Conservation (phyloP, 202 grass and related monocot genomes). For the Eragrostis tef region DNA sequence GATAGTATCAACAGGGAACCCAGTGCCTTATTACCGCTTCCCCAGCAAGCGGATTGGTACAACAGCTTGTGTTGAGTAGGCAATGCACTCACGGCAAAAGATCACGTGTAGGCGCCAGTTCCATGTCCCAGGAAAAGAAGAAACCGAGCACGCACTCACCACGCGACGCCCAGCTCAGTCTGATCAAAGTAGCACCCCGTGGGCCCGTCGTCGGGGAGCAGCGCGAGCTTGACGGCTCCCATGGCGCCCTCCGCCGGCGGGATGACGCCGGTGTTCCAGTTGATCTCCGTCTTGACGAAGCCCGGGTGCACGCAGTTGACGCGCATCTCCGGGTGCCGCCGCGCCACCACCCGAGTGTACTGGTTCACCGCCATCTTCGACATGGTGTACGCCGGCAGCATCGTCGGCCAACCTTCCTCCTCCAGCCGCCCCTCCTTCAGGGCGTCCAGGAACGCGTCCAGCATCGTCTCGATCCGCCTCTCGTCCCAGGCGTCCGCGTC, state of each 20-base stretch:
- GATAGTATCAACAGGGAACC: too few species aligned
- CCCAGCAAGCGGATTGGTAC: too few species aligned
- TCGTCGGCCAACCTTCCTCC: constrained; percentile 59
- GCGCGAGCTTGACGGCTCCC: constrained; percentile 58
- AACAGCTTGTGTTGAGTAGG: too few species aligned
- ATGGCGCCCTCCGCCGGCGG: constrained; percentile 60
- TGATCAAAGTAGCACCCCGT: constrained; percentile 64
- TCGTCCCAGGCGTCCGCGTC: constrained; percentile 49
- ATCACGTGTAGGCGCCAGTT: too few species aligned
- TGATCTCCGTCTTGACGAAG: constrained; percentile 75
- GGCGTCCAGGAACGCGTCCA: constrained; percentile 57
- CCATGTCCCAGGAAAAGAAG: too few species aligned
- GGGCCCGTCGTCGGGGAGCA: constrained; percentile 52
- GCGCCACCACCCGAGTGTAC: constrained; percentile 63
- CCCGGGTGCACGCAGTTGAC: constrained; percentile 72
- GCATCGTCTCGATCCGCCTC: constrained; percentile 34
- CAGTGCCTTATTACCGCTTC: too few species aligned
- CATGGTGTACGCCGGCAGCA: constrained; percentile 76
- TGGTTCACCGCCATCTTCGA: constrained; percentile 75
- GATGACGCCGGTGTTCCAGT: constrained; percentile 68
- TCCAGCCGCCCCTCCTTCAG: constrained; percentile 57
- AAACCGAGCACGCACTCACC: constrained; percentile 32
- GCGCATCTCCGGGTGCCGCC: constrained; percentile 54
- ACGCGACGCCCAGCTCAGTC: constrained; percentile 49
- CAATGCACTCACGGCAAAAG: too few species aligned